Conservation (phyloP, 176 grass and related monocot species). For the Echinochloa phyllopogon region DNA sequence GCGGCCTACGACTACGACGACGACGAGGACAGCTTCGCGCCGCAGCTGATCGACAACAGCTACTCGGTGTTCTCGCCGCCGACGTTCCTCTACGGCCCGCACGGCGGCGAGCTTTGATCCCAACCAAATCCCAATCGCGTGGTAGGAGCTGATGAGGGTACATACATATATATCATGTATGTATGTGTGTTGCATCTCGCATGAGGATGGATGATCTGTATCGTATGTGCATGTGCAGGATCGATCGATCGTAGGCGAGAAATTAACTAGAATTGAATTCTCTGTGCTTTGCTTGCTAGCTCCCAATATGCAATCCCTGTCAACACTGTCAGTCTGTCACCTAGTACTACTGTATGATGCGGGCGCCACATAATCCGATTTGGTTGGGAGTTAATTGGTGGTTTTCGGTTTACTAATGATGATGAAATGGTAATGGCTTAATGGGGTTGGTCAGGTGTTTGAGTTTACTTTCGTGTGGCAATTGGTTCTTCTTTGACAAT, state of each 20-base stretch:
- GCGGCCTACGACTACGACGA: neutral
- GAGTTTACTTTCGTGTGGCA: neutral
- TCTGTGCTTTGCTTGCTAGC: constrained; percentile 35
- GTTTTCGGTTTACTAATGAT: neutral
- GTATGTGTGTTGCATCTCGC: constrained; percentile 15
- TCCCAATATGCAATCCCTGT: neutral
- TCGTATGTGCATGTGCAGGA: constrained; percentile 44
- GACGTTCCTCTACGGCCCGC: constrained; percentile 56
- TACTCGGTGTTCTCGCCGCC: constrained; percentile 70
- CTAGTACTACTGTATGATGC: neutral
- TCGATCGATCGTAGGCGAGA: neutral
- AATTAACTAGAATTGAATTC: neutral
- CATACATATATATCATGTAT: neutral
- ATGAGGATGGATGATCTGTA: constrained; percentile 26
- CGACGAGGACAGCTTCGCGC: constrained; percentile 49
- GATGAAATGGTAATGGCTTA: neutral
- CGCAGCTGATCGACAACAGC: constrained; percentile 74
- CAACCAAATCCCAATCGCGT: constrained; percentile 4
- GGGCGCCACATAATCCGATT: constrained; percentile 16
- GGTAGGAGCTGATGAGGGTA: neutral
- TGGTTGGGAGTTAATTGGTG: constrained; percentile 16
- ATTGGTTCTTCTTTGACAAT: neutral
- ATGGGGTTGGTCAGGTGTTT: neutral
- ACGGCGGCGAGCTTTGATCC: constrained; percentile 33
- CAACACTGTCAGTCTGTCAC: neutral